Conservation (phyloP, 2,329 filamentous ascomycete genomes). For the Diaporthe helianthi region DNA sequence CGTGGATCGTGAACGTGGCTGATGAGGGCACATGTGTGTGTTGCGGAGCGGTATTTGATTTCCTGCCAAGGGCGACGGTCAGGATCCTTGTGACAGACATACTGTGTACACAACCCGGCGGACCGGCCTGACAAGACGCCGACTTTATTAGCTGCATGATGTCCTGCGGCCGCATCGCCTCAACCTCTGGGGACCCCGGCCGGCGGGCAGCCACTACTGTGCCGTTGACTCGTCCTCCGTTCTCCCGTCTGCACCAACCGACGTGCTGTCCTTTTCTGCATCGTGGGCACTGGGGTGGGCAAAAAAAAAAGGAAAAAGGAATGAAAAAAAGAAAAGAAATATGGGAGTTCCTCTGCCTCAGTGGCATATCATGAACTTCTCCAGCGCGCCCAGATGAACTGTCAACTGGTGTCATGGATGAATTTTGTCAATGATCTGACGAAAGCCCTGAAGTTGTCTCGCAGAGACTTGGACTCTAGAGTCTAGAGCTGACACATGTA, state of each 20-base stretch:
- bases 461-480: too few relatives aligned
- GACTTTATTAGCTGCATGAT: constrained; percentile 7
- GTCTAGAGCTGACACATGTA: too few relatives aligned
- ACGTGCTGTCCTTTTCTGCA: background rate
- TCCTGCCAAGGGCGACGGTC: background rate
- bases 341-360: background rate
- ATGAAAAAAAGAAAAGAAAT: too few relatives aligned
- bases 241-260: background rate
- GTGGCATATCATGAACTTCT: background rate
- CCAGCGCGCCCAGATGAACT: background rate
- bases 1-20: background rate
- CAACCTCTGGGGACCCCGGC: background rate
- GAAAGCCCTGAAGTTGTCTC: too few relatives aligned
- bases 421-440: background rate
- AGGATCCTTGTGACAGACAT: background rate
- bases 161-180: background rate
- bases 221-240: too few relatives aligned
- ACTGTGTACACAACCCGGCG: too few relatives aligned
- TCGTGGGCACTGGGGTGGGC: too few relatives aligned
- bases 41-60: background rate
- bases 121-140: background rate
- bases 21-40: too few relatives aligned
- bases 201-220: constrained; percentile 2
- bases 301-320: too few relatives aligned
- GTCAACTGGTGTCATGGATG: too few relatives aligned